Evolutionary conservation across 202 grass and related monocot species (phyloP).

Genomic region (Panicum hallii): DNA sequence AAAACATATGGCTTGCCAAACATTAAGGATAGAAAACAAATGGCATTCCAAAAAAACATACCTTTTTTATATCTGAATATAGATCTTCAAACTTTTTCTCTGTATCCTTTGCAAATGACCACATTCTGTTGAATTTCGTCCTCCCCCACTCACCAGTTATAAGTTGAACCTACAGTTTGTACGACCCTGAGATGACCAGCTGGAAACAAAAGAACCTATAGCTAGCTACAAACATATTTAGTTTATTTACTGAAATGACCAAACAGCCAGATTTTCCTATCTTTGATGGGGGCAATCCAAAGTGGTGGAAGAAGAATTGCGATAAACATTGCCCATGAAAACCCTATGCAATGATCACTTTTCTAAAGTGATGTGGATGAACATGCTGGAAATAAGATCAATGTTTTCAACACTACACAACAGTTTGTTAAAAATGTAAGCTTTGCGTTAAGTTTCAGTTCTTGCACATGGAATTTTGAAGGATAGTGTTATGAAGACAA

Average conservation of each 20-base stretch:
- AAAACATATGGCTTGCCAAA: background rate
- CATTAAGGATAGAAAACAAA: conserved; percentile 8
- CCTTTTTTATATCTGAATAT: conserved; percentile 65
- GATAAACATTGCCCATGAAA: too few species aligned
- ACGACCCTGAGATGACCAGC: conserved; percentile 13
- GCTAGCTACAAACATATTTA: background rate
- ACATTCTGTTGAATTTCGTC: conserved; percentile 48
- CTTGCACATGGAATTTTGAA: conserved; percentile 1
- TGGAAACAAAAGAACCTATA: conserved; percentile 26
- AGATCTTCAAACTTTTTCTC: conserved; percentile 59
- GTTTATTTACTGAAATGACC: background rate
- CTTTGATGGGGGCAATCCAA: too few species aligned
- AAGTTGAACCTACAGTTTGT: conserved; percentile 50
- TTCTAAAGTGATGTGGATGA: background rate
- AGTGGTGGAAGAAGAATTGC: too few species aligned
- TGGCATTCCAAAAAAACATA: conserved; percentile 23
- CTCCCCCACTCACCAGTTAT: conserved; percentile 55
- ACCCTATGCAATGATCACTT: background rate
- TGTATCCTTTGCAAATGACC: conserved; percentile 58
- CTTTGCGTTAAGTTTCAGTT: background rate
- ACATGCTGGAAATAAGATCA: background rate
- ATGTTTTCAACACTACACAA: background rate
- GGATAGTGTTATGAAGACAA: background rate
- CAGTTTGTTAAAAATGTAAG: background rate
- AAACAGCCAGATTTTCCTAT: too few species aligned